Evolutionary conservation across 805 yeast genomes (phyloP).

Genomic region (Metschnikowia cubensis): DNA sequence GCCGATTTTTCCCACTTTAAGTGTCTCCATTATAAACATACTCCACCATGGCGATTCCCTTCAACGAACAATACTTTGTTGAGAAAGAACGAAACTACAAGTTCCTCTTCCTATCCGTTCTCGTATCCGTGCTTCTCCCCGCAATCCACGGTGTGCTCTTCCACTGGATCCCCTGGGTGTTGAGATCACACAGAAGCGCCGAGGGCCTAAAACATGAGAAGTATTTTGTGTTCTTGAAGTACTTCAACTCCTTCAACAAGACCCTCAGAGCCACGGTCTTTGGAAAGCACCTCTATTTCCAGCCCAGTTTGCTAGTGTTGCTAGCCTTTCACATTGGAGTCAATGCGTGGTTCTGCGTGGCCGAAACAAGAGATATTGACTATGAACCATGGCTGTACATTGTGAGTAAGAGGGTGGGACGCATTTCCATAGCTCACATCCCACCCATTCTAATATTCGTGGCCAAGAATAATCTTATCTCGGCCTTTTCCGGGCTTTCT

Average conservation of each 20-base stretch:
- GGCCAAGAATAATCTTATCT: constrained; percentile 37
- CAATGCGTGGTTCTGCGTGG: constrained; percentile 25
- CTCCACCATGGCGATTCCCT: constrained; percentile 26
- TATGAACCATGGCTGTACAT: constrained; percentile 39
- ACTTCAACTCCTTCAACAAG: constrained; percentile 27
- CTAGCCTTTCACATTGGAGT: constrained; percentile 26
- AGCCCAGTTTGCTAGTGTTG: constrained; percentile 39
- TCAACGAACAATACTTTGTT: constrained; percentile 33
- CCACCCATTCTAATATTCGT: constrained; percentile 36
- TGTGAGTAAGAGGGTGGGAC: constrained; percentile 40
- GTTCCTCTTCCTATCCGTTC: constrained; percentile 35
- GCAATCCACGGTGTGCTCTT: constrained; percentile 39
- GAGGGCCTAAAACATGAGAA: constrained; percentile 13
- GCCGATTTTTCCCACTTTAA: background rate
- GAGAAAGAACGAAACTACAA: constrained; percentile 35
- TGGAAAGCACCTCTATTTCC: constrained; percentile 26
- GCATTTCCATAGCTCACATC: constrained; percentile 37
- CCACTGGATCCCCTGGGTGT: constrained; percentile 37
- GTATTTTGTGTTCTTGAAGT: constrained; percentile 25
- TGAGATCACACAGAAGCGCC: constrained; percentile 24
- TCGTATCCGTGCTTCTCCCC: constrained; percentile 23
- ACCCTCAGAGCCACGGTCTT: constrained; percentile 21
- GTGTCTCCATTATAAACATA: background rate
- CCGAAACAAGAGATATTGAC: constrained; percentile 34
- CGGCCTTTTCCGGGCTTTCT: constrained; percentile 39